Percentiles rank a stretch among this genome's conserved stretches.
These are phyloP conservation scores for Mycocentrospora acerina DNA, from an alignment of 2,329 filamentous ascomycete species.

Conservation along the genomic window DNA sequence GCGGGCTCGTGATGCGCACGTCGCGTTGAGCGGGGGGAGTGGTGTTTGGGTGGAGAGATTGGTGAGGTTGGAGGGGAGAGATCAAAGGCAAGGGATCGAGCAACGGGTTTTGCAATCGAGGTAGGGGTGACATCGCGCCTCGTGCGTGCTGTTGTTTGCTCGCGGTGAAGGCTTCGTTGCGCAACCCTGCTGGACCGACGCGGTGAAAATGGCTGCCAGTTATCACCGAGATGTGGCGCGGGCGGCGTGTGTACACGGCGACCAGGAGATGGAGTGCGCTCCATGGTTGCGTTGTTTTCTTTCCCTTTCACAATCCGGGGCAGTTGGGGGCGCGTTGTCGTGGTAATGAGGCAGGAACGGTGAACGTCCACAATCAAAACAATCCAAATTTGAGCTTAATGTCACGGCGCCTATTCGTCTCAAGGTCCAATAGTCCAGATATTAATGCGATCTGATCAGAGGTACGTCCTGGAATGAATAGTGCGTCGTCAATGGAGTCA, in stretches of 20 bases:
- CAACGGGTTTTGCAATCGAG: conserved; percentile 21
- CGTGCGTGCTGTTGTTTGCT: conserved; percentile 25
- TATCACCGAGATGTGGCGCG: conserved; percentile 69
- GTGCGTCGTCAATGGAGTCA: conserved; percentile 13
- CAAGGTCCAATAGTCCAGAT: conserved; percentile 5
- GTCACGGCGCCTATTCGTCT: conserved; percentile 5
- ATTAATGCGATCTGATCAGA: conserved; percentile 9
- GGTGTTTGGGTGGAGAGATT: conserved; percentile 34
- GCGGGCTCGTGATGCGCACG: conserved; percentile 22
- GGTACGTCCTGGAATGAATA: conserved; percentile 4
- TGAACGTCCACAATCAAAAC: conserved; percentile 27
- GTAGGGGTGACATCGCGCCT: conserved; percentile 35
- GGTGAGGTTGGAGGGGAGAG: conserved; percentile 48
- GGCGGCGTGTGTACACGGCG: conserved; percentile 64
- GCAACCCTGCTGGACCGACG: conserved; percentile 65
- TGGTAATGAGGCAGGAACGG: conserved; percentile 15
- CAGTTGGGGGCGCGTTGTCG: conserved; percentile 12
- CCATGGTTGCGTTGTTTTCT: conserved; percentile 28
- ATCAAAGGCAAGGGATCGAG: conserved; percentile 50
- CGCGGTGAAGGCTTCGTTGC: conserved; percentile 46
- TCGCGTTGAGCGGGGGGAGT: conserved; percentile 34
- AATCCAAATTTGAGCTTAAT: conserved; percentile 17
- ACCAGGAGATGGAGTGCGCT: conserved; percentile 63
- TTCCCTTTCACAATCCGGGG: conserved; percentile 1
- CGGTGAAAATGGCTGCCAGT: conserved; percentile 72